Percentiles rank a stretch among this genome's conserved stretches.
phyloP scores from a whole-genome alignment of 768 basidiomycete species.

The Leucocoprinus birnbaumii region DNA sequence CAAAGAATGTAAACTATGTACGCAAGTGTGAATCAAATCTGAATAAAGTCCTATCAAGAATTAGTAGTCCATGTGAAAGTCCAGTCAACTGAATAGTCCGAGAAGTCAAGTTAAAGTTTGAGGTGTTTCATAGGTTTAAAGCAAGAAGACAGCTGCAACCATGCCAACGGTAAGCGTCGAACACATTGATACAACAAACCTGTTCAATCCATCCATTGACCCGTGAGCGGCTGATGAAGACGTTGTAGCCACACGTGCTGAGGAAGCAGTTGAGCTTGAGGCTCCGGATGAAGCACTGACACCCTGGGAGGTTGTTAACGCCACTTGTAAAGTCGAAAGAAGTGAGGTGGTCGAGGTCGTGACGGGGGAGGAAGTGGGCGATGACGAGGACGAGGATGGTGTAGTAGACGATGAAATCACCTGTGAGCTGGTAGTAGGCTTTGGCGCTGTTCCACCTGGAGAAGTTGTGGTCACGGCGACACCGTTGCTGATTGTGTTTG shows the following conservation, averaged over 20 bases:
- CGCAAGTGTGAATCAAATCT: background rate
- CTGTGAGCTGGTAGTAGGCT: constrained; percentile 13
- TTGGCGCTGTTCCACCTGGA: constrained; percentile 14
- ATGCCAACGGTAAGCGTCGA: constrained; percentile 1
- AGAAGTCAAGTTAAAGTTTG: background rate
- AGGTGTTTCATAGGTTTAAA: background rate
- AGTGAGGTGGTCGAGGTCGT: background rate
- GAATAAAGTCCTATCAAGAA: background rate
- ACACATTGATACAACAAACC: background rate
- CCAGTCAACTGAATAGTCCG: background rate
- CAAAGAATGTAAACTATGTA: background rate
- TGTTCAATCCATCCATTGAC: constrained; percentile 1
- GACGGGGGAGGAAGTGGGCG: background rate
- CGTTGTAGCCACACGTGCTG: background rate
- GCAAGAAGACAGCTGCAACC: background rate
- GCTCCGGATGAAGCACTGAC: background rate
- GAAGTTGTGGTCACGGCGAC: constrained; percentile 22
- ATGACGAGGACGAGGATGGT: too few species aligned
- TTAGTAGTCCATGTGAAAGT: background rate
- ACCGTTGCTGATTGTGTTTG: constrained; percentile 51
- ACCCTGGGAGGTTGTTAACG: background rate
- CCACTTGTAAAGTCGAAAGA: background rate
- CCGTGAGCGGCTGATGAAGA: background rate
- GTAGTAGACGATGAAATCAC: background rate
- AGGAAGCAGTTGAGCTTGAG: background rate